Evolutionary conservation across 2,329 filamentous ascomycete genomes (phyloP), one percentile per base, ranked within the genome.

Genomic region (Apiospora marii): DNA sequence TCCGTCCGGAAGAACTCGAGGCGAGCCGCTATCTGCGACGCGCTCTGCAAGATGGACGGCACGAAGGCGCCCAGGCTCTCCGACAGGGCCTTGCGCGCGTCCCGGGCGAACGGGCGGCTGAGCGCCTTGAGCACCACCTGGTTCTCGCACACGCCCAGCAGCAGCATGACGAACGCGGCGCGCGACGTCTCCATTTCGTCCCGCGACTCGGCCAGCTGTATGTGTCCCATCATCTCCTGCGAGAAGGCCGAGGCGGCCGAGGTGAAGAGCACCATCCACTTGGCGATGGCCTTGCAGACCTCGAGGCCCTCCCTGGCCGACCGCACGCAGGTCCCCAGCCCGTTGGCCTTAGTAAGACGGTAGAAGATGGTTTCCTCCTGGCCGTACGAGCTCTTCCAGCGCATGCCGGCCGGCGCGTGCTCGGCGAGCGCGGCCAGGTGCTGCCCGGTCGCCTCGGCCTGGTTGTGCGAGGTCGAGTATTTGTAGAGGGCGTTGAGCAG

Each of bases 361-460:
- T 98, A 97, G 79, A 98, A 92, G 83, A 98, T 94, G 69, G 96
- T 92, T 83, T 98, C 98, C 81, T 99, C 96, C 0, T 92, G 82
- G 73, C 84, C 84, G 74, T 89, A 91, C 0, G 90, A 91, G 79
- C 82, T 88, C 70, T 81, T 83, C 90, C 90, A 92, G 73, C 86
- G 81, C 43, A 80, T 51, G 44, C 70, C 72, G 0, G 74, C 68
- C 6, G 76, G 73, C 41, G 75, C 58, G 48, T 73, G 74, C 71
- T 76, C 76, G 58, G 34, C 58, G 22, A 64, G 72, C 27, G 75
- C 64, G 4, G 76, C 61, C 46, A 72, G 34, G 27, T 70, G 44
- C 71, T 76, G 73, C 58, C 71, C 70, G 41, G 75, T 69, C 37
- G 76, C 71, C 22, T 79, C 79, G 41, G 80, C 75, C 68, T 83